Evolutionary conservation across 1,284 basidiomycete genomes (phyloP).

Genomic region (Sanghuangporus sanghuang): DNA sequence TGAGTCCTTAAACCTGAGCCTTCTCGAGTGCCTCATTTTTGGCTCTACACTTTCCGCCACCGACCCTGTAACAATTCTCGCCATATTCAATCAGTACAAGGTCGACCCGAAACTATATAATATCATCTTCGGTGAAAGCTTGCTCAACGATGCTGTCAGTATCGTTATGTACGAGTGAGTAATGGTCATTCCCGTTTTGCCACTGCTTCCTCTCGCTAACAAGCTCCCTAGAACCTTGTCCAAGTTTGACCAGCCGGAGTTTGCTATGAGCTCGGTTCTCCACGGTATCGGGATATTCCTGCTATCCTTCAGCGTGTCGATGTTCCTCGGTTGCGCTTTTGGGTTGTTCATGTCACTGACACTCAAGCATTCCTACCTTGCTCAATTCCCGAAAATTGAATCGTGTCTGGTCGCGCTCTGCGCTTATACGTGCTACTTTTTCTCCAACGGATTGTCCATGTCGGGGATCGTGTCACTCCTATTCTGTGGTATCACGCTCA

Average conservation of each 20-base stretch:
- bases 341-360: constrained; percentile 88
- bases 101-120: constrained; percentile 98
- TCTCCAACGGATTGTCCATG: constrained; percentile 93
- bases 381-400: constrained; percentile 87
- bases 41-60: constrained; percentile 97
- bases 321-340: constrained; percentile 89
- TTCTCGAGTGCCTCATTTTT: constrained; percentile 93
- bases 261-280: constrained; percentile 87
- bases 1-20: constrained; percentile 74
- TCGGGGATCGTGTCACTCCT: constrained; percentile 97
- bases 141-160: constrained; percentile 98
- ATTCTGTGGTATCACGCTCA: constrained; percentile 98
- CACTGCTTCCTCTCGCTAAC: neutral
- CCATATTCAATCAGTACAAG: constrained; percentile 98
- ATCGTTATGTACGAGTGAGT: constrained; percentile 99
- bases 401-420: constrained; percentile 91
- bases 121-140: constrained; percentile 96
- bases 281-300: constrained; percentile 96
- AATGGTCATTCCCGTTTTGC: constrained; percentile 2
- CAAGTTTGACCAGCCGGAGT: constrained; percentile 87
- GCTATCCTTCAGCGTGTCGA: constrained; percentile 90
- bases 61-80: constrained; percentile 96
- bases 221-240: constrained; percentile 67
- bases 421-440: constrained; percentile 98
- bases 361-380: constrained; percentile 91